Percentiles rank a stretch among this genome's conserved stretches.
phyloP scores from a whole-genome alignment of 352 stramenopile species.

The Phytopythium kandeliae region DNA sequence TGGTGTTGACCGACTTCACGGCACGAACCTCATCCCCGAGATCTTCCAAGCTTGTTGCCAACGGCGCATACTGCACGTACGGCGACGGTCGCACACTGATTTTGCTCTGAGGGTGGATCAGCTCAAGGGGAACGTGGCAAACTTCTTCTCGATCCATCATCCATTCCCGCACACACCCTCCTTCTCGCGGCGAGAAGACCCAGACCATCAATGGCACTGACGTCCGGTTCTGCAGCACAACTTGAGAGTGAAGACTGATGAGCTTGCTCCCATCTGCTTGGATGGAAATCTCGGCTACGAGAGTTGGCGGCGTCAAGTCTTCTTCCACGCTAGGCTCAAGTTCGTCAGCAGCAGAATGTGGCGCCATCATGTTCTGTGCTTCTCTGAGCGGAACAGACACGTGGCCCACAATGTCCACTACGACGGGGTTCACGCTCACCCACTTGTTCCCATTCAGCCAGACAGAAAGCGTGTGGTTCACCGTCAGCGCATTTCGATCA shows the following conservation, averaged over 20 bases:
- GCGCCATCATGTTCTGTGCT: slow-evolving; percentile 11
- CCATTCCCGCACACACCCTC: slow-evolving; percentile 71
- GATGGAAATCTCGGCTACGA: slow-evolving; percentile 85
- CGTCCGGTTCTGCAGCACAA: slow-evolving; percentile 84
- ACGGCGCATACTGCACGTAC: slow-evolving; percentile 79
- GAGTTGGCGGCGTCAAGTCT: slow-evolving; percentile 55
- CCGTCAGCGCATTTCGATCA: slow-evolving; percentile 68
- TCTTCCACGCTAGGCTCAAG: slow-evolving; percentile 35
- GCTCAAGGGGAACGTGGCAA: slow-evolving; percentile 74
- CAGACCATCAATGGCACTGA: slow-evolving; percentile 85
- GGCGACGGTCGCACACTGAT: slow-evolving; percentile 82
- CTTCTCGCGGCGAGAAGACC: slow-evolving; percentile 81
- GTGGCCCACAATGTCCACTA: slow-evolving; percentile 85
- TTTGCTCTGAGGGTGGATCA: slow-evolving; percentile 85
- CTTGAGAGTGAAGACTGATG: slow-evolving; percentile 83
- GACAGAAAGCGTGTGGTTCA: slow-evolving; percentile 85
- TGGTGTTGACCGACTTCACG: slow-evolving; percentile 66
- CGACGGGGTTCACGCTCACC: slow-evolving; percentile 80
- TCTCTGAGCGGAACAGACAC: slow-evolving; percentile 75
- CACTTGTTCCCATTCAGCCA: slow-evolving; percentile 85
- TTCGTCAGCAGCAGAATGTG: slow-evolving; percentile 22
- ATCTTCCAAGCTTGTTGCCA: slow-evolving; percentile 77
- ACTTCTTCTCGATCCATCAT: slow-evolving; percentile 80
- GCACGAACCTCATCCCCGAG: slow-evolving; percentile 66
- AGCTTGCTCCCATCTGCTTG: slow-evolving; percentile 86